Conservation (phyloP, 73 alveolate species). For the Effrenium voratum region DNA sequence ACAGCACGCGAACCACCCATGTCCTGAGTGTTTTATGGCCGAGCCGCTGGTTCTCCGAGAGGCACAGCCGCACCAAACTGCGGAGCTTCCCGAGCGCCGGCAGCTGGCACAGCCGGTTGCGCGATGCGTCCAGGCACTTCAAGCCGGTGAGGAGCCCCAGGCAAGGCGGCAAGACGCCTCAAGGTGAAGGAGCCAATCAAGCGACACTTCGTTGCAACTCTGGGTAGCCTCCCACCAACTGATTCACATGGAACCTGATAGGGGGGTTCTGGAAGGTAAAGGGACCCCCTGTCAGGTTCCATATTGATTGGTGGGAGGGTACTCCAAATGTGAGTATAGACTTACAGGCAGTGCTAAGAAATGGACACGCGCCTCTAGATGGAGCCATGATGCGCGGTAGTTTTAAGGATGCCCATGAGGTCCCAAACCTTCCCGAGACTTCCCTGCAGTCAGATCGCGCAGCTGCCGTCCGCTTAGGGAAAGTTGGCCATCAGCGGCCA, state of each 20-base stretch:
- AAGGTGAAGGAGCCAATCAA: background rate
- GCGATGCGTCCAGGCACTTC: background rate
- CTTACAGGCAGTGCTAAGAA: no score
- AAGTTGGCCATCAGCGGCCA: background rate
- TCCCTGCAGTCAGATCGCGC: background rate
- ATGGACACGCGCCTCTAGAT: no score
- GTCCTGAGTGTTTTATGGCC: background rate
- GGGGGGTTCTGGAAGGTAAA: no score
- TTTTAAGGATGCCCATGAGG: background rate
- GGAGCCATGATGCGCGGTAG: no score
- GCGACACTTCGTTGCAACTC: no score
- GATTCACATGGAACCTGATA: no score
- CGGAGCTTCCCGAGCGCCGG: slow-evolving; percentile 23
- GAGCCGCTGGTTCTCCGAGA: slow-evolving; percentile 24
- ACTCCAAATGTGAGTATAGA: no score
- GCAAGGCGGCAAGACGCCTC: slow-evolving; percentile 12
- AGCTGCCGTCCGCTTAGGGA: slow-evolving; percentile 22
- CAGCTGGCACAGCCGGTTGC: slow-evolving; percentile 11
- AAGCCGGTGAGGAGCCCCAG: background rate
- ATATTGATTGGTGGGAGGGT: no score
- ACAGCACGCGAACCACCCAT: background rate
- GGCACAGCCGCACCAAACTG: background rate
- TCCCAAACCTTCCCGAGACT: background rate
- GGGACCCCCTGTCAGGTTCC: no score
- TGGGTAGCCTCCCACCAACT: no score